Evolutionary conservation across 164 flowering plant species (phyloP).

Genomic region (Liriodendron chinense): DNA sequence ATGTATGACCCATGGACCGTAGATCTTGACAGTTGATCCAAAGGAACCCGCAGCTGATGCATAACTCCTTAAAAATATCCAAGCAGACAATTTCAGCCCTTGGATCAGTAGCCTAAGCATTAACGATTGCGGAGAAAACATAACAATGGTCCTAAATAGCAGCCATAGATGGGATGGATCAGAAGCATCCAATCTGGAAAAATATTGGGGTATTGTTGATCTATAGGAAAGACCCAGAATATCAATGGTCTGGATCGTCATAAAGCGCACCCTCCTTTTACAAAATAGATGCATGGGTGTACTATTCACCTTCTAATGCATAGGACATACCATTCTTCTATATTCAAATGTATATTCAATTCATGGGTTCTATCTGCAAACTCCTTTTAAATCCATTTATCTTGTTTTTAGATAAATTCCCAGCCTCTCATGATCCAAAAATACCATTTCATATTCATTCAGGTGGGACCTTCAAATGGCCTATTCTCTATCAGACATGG

Average conservation of each 20-base stretch:
- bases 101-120: too few relatives aligned
- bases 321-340: background rate
- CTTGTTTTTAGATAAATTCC: background rate
- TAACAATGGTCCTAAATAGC: background rate
- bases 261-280: background rate
- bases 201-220: background rate
- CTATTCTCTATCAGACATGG: constrained; percentile 3
- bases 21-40: background rate
- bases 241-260: background rate
- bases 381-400: constrained; percentile 16
- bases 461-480: constrained; percentile 59
- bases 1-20: background rate
- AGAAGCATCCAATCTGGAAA: background rate
- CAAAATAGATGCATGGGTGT: background rate
- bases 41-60: background rate
- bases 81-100: too few relatives aligned
- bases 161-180: background rate
- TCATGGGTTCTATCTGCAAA: constrained; percentile 25
- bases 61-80: background rate
- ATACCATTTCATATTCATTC: constrained; percentile 64
- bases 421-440: constrained; percentile 59
- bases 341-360: constrained; percentile 27
- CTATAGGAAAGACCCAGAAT: background rate
- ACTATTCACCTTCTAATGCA: background rate
- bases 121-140: background rate